phyloP scores from a whole-genome alignment of 345 rosid genomes.

The Camelina neglecta region DNA sequence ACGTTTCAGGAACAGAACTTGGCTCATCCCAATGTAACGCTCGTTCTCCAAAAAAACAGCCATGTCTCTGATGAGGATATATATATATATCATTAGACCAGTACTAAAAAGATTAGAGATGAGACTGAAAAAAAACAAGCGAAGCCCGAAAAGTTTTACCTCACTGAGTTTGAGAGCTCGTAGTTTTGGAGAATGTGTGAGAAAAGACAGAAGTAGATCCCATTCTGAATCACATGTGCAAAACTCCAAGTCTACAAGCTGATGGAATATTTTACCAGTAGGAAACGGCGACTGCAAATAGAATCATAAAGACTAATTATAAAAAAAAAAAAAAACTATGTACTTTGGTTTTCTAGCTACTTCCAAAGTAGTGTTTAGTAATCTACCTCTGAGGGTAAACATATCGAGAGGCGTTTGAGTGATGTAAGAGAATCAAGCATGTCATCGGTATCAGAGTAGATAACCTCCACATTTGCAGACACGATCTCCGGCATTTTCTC shows the following conservation, averaged over 20 bases:
- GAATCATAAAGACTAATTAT: not conserved
- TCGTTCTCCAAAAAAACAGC: not conserved
- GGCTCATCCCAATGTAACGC: slow-evolving; percentile 7
- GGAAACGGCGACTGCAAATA: slow-evolving; percentile 17
- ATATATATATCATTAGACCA: not conserved
- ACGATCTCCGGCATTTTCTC: slow-evolving; percentile 19
- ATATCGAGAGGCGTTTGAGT: slow-evolving; percentile 14
- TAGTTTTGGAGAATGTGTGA: slow-evolving; percentile 25
- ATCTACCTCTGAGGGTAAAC: slow-evolving; percentile 10
- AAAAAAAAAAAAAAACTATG: not conserved
- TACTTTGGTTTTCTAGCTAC: not conserved
- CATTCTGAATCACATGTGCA: slow-evolving; percentile 11
- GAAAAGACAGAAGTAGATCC: slow-evolving; percentile 25
- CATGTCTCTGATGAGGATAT: not conserved
- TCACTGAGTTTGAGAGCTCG: slow-evolving; percentile 26
- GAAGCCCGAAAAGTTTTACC: not conserved
- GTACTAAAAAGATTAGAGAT: not conserved
- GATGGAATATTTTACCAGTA: slow-evolving; percentile 12
- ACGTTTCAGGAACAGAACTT: slow-evolving; percentile 20
- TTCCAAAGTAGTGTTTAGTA: not conserved
- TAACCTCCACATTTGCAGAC: slow-evolving; percentile 9
- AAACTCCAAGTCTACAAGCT: slow-evolving; percentile 22
- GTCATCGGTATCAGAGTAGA: not conserved
- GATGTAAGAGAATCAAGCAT: slow-evolving; percentile 12
- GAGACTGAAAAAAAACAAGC: not conserved